Evolutionary conservation across 768 basidiomycete genomes (phyloP).

Genomic region (Mycena sanguinolenta): DNA sequence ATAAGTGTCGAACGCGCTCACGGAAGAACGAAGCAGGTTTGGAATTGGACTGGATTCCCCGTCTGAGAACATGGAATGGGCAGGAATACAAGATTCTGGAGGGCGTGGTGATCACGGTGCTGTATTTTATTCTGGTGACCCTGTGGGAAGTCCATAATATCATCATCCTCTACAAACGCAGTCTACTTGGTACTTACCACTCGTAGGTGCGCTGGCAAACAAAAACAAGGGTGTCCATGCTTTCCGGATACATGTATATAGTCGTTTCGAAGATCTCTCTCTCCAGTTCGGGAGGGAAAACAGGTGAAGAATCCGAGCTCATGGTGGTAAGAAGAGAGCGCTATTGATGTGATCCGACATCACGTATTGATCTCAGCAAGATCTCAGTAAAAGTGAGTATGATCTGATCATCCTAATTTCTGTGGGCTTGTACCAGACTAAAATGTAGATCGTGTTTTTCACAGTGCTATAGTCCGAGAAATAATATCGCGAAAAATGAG

Average conservation of each 20-base stretch:
- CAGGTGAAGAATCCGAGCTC: neutral
- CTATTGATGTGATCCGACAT: neutral
- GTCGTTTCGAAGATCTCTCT: neutral
- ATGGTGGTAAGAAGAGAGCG: neutral
- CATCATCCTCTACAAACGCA: neutral
- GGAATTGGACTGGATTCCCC: slow-evolving; percentile 1
- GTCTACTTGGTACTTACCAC: neutral
- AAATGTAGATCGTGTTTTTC: no score
- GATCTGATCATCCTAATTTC: no score
- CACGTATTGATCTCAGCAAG: no score
- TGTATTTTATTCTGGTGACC: neutral
- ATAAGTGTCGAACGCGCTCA: neutral
- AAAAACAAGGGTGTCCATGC: neutral
- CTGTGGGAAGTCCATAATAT: neutral
- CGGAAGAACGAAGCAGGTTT: neutral
- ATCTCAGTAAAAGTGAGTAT: no score
- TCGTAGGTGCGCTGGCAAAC: neutral
- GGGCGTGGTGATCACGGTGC: neutral
- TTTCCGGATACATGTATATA: neutral
- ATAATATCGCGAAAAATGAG: no score
- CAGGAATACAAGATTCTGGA: neutral
- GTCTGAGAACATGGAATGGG: neutral
- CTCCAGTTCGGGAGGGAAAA: neutral
- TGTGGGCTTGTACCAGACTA: no score
- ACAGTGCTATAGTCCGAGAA: no score